phyloP scores from a whole-genome alignment of 805 yeast species.

The Yarrowia sp. region DNA sequence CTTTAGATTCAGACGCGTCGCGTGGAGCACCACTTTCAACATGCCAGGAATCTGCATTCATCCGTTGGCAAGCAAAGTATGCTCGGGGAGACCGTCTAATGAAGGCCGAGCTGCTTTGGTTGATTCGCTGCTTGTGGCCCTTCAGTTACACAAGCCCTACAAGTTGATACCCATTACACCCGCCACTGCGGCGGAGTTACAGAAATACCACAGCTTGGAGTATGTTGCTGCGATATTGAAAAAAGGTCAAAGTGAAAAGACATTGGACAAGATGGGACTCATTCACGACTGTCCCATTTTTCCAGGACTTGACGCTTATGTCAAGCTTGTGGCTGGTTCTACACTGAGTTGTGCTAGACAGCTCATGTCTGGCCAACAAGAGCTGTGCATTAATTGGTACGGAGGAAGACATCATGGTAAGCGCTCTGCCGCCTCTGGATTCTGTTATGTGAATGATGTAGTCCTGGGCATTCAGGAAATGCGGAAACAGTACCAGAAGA shows the following conservation, averaged over 20 bases:
- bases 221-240: constrained; percentile 2
- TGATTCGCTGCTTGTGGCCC: neutral
- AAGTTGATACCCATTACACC: constrained; percentile 7
- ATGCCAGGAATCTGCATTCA: constrained; percentile 25
- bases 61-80: constrained; percentile 22
- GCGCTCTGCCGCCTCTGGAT: constrained; percentile 58
- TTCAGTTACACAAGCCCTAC: neutral
- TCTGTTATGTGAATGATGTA: constrained; percentile 71
- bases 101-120: constrained; percentile 18
- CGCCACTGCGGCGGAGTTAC: neutral
- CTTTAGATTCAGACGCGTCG: neutral
- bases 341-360: constrained; percentile 51
- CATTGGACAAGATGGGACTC: constrained; percentile 43
- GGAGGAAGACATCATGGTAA: constrained; percentile 77
- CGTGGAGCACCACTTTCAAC: neutral
- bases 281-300: constrained; percentile 65
- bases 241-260: neutral
- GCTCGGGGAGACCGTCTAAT: constrained; percentile 12
- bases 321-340: constrained; percentile 53
- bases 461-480: constrained; percentile 53
- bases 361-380: constrained; percentile 32
- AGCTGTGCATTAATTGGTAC: constrained; percentile 63
- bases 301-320: constrained; percentile 52
- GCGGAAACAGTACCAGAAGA: constrained; percentile 46
- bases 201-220: constrained; percentile 14